Conservation (phyloP, 2,329 filamentous ascomycete genomes). For the Trichothecium sympodiale region DNA sequence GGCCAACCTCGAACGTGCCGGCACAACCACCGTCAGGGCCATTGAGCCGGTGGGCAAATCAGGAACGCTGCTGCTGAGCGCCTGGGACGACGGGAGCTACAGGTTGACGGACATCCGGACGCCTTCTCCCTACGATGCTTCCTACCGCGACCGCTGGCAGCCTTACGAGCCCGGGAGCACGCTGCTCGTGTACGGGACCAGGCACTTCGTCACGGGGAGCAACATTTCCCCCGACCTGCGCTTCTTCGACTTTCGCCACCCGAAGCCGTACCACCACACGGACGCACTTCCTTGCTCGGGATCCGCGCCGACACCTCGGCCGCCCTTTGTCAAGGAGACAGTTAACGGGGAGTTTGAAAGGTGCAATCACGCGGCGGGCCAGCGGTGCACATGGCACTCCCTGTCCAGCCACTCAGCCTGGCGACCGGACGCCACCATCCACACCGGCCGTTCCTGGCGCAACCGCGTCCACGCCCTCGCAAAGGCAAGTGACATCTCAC, state of each 20-base stretch:
- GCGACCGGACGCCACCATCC: slow-evolving; percentile 37
- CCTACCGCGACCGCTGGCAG: slow-evolving; percentile 43
- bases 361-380: slow-evolving; percentile 23
- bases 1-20: slow-evolving; percentile 16
- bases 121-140: slow-evolving; percentile 30
- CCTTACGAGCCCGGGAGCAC: slow-evolving; percentile 32
- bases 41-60: slow-evolving; percentile 31
- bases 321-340: slow-evolving; percentile 16
- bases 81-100: slow-evolving; percentile 42
- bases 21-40: slow-evolving; percentile 30
- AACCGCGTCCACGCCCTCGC: slow-evolving; percentile 34
- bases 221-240: slow-evolving; percentile 31
- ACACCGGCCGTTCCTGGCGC: slow-evolving; percentile 23
- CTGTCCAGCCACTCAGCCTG: slow-evolving; percentile 30
- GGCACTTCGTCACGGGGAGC: slow-evolving; percentile 40
- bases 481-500: slow-evolving; percentile 32
- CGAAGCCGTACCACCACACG: slow-evolving; percentile 36
- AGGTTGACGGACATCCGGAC: slow-evolving; percentile 40
- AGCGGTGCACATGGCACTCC: slow-evolving; percentile 35
- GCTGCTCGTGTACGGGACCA: slow-evolving; percentile 36
- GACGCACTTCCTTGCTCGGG: slow-evolving; percentile 33
- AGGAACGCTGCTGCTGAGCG: slow-evolving; percentile 33
- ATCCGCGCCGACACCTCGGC: slow-evolving; percentile 22
- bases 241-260: slow-evolving; percentile 43
- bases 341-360: no score